Percentiles rank a stretch among this genome's conserved stretches.
Evolutionary conservation across 257 asterid species (phyloP).

Genomic region (Fraxinus cuspidata): DNA sequence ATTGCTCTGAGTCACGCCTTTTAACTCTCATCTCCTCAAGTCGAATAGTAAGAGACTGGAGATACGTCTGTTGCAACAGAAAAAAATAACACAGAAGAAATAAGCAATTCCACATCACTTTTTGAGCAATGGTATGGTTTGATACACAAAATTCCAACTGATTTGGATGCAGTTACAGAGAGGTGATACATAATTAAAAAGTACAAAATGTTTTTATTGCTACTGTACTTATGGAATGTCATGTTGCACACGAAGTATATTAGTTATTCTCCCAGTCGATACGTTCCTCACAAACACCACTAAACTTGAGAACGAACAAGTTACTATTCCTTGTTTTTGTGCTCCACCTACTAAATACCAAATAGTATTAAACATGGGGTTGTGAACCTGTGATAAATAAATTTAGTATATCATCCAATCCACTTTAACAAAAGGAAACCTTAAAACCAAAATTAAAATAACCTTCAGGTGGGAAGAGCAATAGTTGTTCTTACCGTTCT

Average conservation of each 20-base stretch:
- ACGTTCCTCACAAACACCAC: not conserved
- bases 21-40: slow-evolving; percentile 99
- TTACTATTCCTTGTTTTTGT: not conserved
- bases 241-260: not conserved
- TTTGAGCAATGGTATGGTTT: not conserved
- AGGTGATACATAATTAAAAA: not conserved
- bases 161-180: not conserved
- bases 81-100: slow-evolving; percentile 19
- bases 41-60: slow-evolving; percentile 93
- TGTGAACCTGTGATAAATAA: not conserved
- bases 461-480: not conserved
- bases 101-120: not conserved
- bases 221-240: not conserved
- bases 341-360: not conserved
- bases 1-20: slow-evolving; percentile 98
- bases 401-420: not conserved
- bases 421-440: not conserved
- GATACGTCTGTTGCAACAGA: slow-evolving; percentile 74
- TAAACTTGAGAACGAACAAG: not conserved
- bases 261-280: not conserved
- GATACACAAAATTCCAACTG: not conserved
- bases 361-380: not conserved
- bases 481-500: not conserved
- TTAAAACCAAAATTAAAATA: not conserved
- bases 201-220: not conserved